A percentile compares a stretch with the other conserved stretches of the same genome.
These are phyloP conservation scores for Tolypocladium tropicale DNA, from an alignment of 2,329 filamentous ascomycete species.

Conservation along the genomic window DNA sequence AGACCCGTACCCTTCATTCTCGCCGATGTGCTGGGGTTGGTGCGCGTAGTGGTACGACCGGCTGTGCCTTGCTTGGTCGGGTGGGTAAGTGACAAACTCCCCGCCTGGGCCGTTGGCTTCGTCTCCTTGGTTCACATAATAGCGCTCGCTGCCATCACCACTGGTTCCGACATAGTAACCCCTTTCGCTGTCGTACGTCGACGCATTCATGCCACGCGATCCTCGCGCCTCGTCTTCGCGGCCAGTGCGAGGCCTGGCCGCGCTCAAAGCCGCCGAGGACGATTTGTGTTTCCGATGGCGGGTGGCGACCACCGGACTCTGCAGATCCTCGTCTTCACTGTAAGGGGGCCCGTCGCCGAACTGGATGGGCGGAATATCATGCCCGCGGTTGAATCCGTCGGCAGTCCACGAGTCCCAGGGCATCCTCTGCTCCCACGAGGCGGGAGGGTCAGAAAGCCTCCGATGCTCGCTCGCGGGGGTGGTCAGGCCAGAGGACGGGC, in stretches of 20 bases:
- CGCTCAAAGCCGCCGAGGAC: constrained; percentile 38
- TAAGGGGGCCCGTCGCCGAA: constrained; percentile 86
- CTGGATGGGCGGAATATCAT: constrained; percentile 71
- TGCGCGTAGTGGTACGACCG: constrained; percentile 31
- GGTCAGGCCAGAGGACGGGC: constrained; percentile 66
- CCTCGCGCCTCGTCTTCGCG: constrained; percentile 29
- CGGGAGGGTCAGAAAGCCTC: constrained; percentile 73
- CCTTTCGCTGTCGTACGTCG: constrained; percentile 47
- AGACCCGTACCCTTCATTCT: constrained; percentile 45
- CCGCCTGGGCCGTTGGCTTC: constrained; percentile 69
- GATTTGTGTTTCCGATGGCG: constrained; percentile 82
- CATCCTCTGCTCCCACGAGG: constrained; percentile 61
- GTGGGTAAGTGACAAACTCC: constrained; percentile 70
- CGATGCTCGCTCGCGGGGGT: constrained; percentile 75
- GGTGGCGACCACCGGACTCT: constrained; percentile 79
- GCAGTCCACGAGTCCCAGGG: constrained; percentile 47
- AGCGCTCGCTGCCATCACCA: constrained; percentile 62
- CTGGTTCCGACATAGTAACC: constrained; percentile 58
- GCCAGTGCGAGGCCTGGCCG: constrained; percentile 33
- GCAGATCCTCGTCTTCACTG: constrained; percentile 90
- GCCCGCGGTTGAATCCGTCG: constrained; percentile 46
- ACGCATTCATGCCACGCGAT: constrained; percentile 32
- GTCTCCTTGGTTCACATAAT: constrained; percentile 59
- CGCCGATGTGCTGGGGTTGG: constrained; percentile 35
- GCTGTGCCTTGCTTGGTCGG: constrained; percentile 51